Base-by-base conservation (phyloP, 2,329 filamentous ascomycete genomes). In the Talaromyces sp. region DNA sequence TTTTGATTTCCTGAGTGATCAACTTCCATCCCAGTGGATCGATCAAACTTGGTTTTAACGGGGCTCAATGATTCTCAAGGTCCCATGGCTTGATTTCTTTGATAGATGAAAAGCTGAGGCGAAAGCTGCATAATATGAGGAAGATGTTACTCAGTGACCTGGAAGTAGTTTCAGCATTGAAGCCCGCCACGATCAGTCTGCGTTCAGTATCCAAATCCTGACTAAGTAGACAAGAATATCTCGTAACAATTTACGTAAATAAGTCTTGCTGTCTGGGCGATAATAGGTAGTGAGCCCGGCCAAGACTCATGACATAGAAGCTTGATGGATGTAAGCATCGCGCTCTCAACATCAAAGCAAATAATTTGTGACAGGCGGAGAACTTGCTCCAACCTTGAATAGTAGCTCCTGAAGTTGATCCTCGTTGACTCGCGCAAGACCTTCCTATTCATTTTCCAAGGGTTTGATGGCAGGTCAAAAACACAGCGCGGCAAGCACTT, bases 1-100 rank as follows among this genome's bases (percentile, higher is more conserved):
- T 35, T 61, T 55, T 52, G 58, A 61, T 39, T 61, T 61, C 16
- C 33, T 55, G 23, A 35, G 25, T 61, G 33, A 50, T 42, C 46
- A 56, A 25, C 33, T 56, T 16, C 31, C 31, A 37, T 23, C 46
- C 16, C 46, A 50, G 31, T 50, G 46, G 46, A 12, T 50, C 1
- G 25, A 50, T n/a, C 46, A 50, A n/a, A 50, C 25, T 5, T 50
- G 46, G 46, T 31, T 50, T n/a, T 50, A 48, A 35, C n/a, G 33
- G 12, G 7, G 1, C 14, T 28, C 18, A 7, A 48, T 48, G 16
- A 48, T 21, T 25, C 25, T 25, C 23, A 40, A 40, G 39, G 39
- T 40, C 9, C 18, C 18, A 40, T n/a, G 16, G 39, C 39, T 23
- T 23, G 5, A 23, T 46, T 18, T 46, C n/a, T 46, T 16, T 40